Percentiles rank a stretch among this genome's conserved stretches.
Conservation (phyloP, 345 rosid species). For the Microcos paniculata region DNA sequence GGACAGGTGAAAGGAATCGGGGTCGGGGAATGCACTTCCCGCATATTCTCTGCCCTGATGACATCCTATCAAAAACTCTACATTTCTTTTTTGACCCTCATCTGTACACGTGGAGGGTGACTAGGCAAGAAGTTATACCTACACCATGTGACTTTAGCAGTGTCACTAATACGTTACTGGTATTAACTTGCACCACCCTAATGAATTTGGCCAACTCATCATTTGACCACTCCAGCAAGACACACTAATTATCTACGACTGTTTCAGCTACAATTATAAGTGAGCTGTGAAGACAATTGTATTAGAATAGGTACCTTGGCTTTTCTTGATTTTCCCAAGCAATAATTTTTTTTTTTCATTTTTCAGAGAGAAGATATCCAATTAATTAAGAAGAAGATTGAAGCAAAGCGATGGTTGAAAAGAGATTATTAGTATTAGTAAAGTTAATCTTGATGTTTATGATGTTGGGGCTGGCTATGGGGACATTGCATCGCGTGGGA, state of each 20-base stretch:
- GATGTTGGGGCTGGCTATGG: background rate
- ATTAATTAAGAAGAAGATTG: background rate
- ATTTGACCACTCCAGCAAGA: background rate
- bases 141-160: background rate
- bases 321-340: background rate
- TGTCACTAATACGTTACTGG: background rate
- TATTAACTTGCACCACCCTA: background rate
- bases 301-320: background rate
- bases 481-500: constrained; percentile 31
- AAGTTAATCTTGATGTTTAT: constrained; percentile 8
- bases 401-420: background rate
- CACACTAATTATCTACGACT: background rate
- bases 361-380: background rate
- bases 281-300: background rate
- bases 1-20: too few species aligned
- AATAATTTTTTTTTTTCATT: background rate
- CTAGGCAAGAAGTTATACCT: background rate
- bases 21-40: too few species aligned
- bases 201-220: constrained; percentile 11
- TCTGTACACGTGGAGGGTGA: background rate
- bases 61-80: too few species aligned
- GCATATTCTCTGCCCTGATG: too few species aligned
- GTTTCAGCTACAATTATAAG: background rate
- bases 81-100: background rate
- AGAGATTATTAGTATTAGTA: background rate